These are phyloP conservation scores for Inga laurina DNA, from an alignment of 306 rosid species.

Conservation along the genomic window DNA sequence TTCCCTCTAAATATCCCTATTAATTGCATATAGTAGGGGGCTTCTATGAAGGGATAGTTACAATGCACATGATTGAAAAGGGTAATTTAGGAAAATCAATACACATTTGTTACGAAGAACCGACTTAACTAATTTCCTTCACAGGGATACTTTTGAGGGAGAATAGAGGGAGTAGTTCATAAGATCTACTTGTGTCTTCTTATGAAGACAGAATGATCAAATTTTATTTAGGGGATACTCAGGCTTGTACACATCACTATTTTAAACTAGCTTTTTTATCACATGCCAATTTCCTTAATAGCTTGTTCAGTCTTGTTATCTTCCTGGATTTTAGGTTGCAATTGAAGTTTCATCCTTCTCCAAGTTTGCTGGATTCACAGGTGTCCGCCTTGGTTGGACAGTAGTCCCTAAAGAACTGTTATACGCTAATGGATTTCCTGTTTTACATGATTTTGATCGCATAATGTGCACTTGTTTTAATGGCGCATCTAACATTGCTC, in stretches of 20 bases:
- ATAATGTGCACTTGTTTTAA: constrained; percentile 86
- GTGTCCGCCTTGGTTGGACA: constrained; percentile 91
- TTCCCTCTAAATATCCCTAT: too few relatives aligned
- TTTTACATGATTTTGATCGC: constrained; percentile 73
- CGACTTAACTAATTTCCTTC: too few relatives aligned
- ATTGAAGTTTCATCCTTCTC: constrained; percentile 90
- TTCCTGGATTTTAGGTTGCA: constrained; percentile 62
- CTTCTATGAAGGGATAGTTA: too few relatives aligned
- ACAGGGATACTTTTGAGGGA: too few relatives aligned
- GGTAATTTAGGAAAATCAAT: too few relatives aligned
- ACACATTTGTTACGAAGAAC: too few relatives aligned
- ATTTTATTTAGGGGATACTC: background rate
- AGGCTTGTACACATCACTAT: background rate
- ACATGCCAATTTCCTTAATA: background rate
- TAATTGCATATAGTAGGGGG: too few relatives aligned
- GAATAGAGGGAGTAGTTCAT: background rate
- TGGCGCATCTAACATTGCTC: constrained; percentile 84
- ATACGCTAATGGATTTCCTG: constrained; percentile 76
- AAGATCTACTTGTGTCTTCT: background rate
- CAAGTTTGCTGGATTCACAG: constrained; percentile 89
- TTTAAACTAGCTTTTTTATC: constrained; percentile 4
- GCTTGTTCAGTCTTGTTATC: background rate
- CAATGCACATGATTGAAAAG: too few relatives aligned
- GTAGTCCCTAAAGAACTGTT: constrained; percentile 76
- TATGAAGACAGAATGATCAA: background rate